phyloP scores from a whole-genome alignment of 352 stramenopile genomes.

The Phytophthora sojae region DNA sequence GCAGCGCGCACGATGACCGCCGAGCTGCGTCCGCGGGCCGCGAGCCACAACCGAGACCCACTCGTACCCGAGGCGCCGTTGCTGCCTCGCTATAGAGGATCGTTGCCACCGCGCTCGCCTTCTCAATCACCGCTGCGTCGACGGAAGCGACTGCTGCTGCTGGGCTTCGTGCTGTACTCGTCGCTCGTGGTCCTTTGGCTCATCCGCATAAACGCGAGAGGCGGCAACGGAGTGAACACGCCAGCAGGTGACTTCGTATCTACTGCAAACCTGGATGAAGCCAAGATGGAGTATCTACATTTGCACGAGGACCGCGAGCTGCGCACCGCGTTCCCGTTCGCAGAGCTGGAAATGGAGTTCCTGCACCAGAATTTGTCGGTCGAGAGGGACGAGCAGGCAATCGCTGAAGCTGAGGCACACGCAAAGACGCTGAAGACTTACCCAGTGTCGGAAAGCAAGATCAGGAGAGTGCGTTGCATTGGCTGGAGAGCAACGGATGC shows the following conservation, averaged over 20 bases:
- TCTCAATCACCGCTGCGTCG: not conserved
- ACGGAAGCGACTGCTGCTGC: constrained; percentile 23
- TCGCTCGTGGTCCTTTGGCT: constrained; percentile 30
- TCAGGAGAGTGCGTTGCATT: constrained; percentile 33
- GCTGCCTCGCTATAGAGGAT: constrained; percentile 9
- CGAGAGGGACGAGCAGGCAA: constrained; percentile 13
- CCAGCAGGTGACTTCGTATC: constrained; percentile 17
- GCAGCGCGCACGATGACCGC: constrained; percentile 13
- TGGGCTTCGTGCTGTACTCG: constrained; percentile 26
- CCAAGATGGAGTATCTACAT: constrained; percentile 23
- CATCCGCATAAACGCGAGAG: not conserved
- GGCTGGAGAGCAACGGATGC: constrained; percentile 31
- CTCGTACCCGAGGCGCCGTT: not conserved
- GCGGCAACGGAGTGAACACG: not conserved
- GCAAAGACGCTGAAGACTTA: constrained; percentile 24
- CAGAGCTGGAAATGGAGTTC: constrained; percentile 32
- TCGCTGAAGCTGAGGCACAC: constrained; percentile 28
- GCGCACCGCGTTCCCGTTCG: constrained; percentile 24
- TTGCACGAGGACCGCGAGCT: constrained; percentile 30
- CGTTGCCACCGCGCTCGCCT: not conserved
- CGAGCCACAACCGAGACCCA: constrained; percentile 10
- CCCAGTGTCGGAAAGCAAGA: constrained; percentile 23
- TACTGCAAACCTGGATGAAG: constrained; percentile 13
- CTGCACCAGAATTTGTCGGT: constrained; percentile 16
- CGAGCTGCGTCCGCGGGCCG: constrained; percentile 20